phyloP scores from a whole-genome alignment of 1,139 yeast genomes.

The Yamadazyma atlantica region DNA sequence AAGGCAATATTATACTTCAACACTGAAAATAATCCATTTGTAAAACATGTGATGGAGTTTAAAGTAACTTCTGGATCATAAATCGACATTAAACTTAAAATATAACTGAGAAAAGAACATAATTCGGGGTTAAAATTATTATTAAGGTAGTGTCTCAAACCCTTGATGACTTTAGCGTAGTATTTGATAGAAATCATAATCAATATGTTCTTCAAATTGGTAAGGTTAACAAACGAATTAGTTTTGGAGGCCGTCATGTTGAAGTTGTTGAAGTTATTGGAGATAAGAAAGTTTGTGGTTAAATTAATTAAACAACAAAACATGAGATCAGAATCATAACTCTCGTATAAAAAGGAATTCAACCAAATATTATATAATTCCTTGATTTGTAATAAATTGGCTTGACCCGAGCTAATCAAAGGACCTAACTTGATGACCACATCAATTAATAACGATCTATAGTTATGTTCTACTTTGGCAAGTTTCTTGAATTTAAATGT shows the following conservation, averaged over 20 bases:
- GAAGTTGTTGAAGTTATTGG: constrained; percentile 29
- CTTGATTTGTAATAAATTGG: constrained; percentile 30
- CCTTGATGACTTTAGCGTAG: constrained; percentile 39
- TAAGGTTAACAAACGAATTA: constrained; percentile 16
- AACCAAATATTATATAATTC: constrained; percentile 36
- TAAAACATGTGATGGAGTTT: constrained; percentile 39
- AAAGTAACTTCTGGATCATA: constrained; percentile 48
- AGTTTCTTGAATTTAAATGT: constrained; percentile 16
- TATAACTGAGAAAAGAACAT: constrained; percentile 39
- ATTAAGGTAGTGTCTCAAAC: constrained; percentile 31
- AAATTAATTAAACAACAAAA: constrained; percentile 41
- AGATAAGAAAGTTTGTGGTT: constrained; percentile 40
- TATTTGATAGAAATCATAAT: constrained; percentile 33
- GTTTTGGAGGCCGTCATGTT: constrained; percentile 13
- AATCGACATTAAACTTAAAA: constrained; percentile 42
- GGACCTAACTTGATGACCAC: constrained; percentile 19
- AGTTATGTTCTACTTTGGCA: constrained; percentile 16
- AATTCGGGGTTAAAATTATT: constrained; percentile 31
- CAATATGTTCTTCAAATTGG: constrained; percentile 25
- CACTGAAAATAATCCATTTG: constrained; percentile 43
- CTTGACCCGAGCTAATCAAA: constrained; percentile 26
- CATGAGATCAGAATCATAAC: constrained; percentile 27
- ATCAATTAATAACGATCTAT: constrained; percentile 15
- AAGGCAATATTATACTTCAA: constrained; percentile 30
- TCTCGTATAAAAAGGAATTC: constrained; percentile 29